Conservation (phyloP, 108 stramenopile species). For the Fistulifera pelliculosa region DNA sequence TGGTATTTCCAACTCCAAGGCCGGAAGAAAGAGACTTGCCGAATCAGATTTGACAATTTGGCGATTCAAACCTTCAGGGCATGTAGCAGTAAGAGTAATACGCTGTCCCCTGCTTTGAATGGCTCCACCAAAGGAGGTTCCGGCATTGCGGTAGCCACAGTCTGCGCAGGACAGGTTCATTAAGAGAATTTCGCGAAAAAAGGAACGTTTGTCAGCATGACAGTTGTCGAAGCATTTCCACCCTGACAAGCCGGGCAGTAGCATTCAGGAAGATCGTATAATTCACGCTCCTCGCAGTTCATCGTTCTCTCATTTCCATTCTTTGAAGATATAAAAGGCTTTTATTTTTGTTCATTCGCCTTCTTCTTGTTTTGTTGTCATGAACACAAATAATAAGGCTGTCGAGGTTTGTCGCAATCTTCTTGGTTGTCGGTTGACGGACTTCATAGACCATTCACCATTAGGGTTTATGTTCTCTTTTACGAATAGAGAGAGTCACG, state of each 20-base stretch:
- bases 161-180: slow-evolving; percentile 51
- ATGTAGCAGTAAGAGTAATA: slow-evolving; percentile 22
- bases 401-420: no score
- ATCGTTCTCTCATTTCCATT: no score
- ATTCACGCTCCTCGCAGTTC: slow-evolving; percentile 1
- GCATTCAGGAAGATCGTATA: slow-evolving; percentile 7
- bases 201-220: slow-evolving; percentile 71
- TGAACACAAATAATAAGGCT: no score
- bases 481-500: no score
- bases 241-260: slow-evolving; percentile 30
- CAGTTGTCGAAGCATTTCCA: slow-evolving; percentile 30
- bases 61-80: slow-evolving; percentile 52
- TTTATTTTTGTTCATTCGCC: no score
- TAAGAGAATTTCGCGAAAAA: slow-evolving; percentile 75
- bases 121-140: slow-evolving; percentile 72
- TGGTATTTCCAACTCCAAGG: slow-evolving; percentile 76
- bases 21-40: slow-evolving; percentile 42
- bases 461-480: no score
- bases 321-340: no score
- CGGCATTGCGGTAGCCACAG: slow-evolving; percentile 29
- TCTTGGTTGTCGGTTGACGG: no score
- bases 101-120: slow-evolving; percentile 56
- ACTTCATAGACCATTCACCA: no score
- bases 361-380: no score
- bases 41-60: slow-evolving; percentile 77